Evolutionary conservation across 1,284 basidiomycete species (phyloP).

Genomic region (Melanopsichium pennsylvanicum): DNA sequence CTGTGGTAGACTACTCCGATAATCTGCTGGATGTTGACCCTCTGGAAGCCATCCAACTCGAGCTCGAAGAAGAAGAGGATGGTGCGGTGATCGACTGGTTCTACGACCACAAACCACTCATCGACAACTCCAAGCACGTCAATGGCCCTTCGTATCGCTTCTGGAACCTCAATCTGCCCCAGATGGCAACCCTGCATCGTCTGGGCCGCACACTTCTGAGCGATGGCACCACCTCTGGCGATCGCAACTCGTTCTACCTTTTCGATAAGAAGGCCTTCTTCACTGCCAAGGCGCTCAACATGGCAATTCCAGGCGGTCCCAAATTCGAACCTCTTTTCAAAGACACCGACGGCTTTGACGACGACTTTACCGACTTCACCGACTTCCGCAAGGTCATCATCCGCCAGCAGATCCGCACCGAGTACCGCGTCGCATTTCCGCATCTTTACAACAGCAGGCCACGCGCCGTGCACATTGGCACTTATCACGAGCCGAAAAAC

Average conservation of each 20-base stretch:
- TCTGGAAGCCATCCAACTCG: conserved; percentile 95
- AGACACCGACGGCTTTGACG: conserved; percentile 96
- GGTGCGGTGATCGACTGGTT: conserved; percentile 97
- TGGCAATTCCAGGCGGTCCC: conserved; percentile 97
- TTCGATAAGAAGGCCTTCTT: conserved; percentile 99
- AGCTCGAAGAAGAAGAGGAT: conserved; percentile 93
- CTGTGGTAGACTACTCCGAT: conserved; percentile 72
- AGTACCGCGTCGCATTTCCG: conserved; percentile 99
- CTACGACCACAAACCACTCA: conserved; percentile 93
- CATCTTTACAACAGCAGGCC: conserved; percentile 99
- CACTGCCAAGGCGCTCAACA: conserved; percentile 91
- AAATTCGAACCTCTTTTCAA: conserved; percentile 78
- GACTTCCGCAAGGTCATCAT: conserved; percentile 99
- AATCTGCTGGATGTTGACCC: conserved; percentile 98
- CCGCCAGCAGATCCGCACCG: conserved; percentile 96
- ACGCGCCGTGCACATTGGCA: conserved; percentile 88
- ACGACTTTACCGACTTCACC: conserved; percentile 99
- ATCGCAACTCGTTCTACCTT: conserved; percentile 79
- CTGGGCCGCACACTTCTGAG: conserved; percentile 91
- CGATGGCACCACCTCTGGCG: conserved; percentile 83
- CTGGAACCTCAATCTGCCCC: conserved; percentile 88
- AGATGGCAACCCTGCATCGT: conserved; percentile 96
- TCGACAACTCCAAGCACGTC: conserved; percentile 78
- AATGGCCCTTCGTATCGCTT: conserved; percentile 93
- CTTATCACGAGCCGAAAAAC: conserved; percentile 94